Evolutionary conservation across 2,329 filamentous ascomycete species (phyloP).

Genomic region (Aspergillus brunneoviolaceus): DNA sequence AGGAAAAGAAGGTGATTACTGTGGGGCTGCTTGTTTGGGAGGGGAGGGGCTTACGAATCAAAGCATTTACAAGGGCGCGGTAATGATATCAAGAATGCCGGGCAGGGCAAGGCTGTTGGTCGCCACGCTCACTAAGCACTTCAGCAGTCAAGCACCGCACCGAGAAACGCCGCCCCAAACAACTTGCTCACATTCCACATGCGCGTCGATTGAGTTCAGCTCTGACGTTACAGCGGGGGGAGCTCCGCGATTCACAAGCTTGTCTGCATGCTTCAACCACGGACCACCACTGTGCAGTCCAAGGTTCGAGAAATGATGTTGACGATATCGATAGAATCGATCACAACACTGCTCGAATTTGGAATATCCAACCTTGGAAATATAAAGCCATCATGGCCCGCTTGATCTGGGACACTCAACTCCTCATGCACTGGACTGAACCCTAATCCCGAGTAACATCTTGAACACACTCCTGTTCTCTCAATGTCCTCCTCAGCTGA

Average conservation of each 20-base stretch:
- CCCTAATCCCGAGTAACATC: neutral
- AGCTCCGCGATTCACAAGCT: conserved; percentile 1
- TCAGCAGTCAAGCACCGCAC: neutral
- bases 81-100: neutral
- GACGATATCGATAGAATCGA: neutral
- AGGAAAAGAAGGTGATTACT: too few relatives aligned
- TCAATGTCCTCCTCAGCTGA: conserved; percentile 1
- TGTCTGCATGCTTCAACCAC: neutral
- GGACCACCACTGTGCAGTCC: neutral
- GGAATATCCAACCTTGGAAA: neutral
- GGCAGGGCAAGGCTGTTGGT: neutral
- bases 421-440: neutral
- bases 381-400: neutral
- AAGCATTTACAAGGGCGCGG: neutral
- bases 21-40: neutral
- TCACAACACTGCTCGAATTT: neutral
- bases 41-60: neutral
- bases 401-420: neutral
- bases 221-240: conserved; percentile 2
- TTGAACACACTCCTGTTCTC: neutral
- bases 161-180: neutral
- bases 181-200: conserved; percentile 2
- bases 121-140: conserved; percentile 2
- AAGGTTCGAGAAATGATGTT: conserved; percentile 5
- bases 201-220: neutral